These are phyloP conservation scores for Saururus chinensis DNA, from an alignment of 164 flowering plant species.

Conservation along the genomic window DNA sequence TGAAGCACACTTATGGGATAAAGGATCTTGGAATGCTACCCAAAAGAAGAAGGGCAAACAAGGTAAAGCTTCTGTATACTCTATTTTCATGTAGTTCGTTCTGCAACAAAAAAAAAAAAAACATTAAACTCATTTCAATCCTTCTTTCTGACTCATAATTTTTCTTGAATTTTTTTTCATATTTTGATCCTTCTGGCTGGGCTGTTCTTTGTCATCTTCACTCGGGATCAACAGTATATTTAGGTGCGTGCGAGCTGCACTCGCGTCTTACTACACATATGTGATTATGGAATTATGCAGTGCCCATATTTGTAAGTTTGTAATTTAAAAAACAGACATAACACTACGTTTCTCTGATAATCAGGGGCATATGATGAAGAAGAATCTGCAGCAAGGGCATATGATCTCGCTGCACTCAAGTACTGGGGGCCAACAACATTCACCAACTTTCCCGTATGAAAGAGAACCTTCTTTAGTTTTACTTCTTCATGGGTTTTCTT, in stretches of 20 bases:
- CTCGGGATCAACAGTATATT: constrained; percentile 30
- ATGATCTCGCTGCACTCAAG: constrained; percentile 57
- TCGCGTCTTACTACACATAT: not conserved
- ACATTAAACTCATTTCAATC: not conserved
- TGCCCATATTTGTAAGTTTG: not conserved
- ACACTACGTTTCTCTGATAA: not conserved
- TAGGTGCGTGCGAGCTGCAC: constrained; percentile 24
- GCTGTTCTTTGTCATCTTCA: not conserved
- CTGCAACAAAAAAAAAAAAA: not conserved
- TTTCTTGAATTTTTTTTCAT: too few species aligned
- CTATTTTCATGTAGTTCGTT: not conserved
- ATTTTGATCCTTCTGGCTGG: not conserved
- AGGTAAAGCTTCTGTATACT: constrained; percentile 18
- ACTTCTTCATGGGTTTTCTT: too few species aligned
- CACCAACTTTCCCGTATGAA: constrained; percentile 42
- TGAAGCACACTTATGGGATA: constrained; percentile 72
- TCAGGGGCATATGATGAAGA: constrained; percentile 63
- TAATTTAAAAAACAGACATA: not conserved
- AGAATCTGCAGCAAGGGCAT: constrained; percentile 64
- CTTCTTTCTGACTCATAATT: not conserved
- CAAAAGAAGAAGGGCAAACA: constrained; percentile 64
- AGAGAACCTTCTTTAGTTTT: not conserved
- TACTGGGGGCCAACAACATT: constrained; percentile 56
- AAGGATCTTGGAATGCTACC: constrained; percentile 54
- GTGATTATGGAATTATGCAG: not conserved